These are phyloP conservation scores for Picochlorum sp. DNA, from an alignment of 139 green algal species.

Conservation along the genomic window DNA sequence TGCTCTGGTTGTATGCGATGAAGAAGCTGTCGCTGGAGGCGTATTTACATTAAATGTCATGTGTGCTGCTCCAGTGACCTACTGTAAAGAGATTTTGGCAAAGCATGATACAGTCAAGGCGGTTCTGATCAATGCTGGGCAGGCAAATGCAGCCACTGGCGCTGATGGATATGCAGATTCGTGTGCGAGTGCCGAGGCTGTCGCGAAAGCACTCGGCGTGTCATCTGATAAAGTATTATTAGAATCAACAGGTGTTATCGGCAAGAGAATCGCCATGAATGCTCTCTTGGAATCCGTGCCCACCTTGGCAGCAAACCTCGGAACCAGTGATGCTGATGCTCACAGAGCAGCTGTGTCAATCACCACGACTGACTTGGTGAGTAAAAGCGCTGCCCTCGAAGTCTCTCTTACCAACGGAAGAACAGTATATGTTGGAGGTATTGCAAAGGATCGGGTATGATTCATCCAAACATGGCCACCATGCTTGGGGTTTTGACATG, in stretches of 20 bases:
- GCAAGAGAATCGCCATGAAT: constrained; percentile 90
- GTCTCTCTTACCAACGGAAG: constrained; percentile 39
- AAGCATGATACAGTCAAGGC: constrained; percentile 53
- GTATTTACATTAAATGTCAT: constrained; percentile 96
- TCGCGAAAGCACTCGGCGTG: constrained; percentile 52
- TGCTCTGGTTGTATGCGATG: constrained; percentile 78
- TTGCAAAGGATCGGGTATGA: constrained; percentile 98
- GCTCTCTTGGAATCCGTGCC: constrained; percentile 67
- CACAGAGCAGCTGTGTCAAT: constrained; percentile 76
- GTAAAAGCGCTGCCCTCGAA: constrained; percentile 80
- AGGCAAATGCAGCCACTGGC: constrained; percentile 93
- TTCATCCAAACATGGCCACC: constrained; percentile 99
- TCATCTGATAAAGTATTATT: constrained; percentile 53
- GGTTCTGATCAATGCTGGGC: constrained; percentile 85
- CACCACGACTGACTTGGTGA: constrained; percentile 83
- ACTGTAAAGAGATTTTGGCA: constrained; percentile 81
- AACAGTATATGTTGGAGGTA: constrained; percentile 77
- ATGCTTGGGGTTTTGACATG: constrained; percentile 95
- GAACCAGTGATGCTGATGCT: constrained; percentile 41
- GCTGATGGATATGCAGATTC: constrained; percentile 54
- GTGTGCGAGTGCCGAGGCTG: constrained; percentile 44
- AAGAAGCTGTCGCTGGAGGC: constrained; percentile 58
- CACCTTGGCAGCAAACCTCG: constrained; percentile 55
- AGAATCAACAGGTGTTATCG: constrained; percentile 81
- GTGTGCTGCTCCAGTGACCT: constrained; percentile 86